These are phyloP conservation scores for Beverwykella pulmonaria DNA, from an alignment of 495 filamentous ascomycete genomes.

Conservation along the genomic window DNA sequence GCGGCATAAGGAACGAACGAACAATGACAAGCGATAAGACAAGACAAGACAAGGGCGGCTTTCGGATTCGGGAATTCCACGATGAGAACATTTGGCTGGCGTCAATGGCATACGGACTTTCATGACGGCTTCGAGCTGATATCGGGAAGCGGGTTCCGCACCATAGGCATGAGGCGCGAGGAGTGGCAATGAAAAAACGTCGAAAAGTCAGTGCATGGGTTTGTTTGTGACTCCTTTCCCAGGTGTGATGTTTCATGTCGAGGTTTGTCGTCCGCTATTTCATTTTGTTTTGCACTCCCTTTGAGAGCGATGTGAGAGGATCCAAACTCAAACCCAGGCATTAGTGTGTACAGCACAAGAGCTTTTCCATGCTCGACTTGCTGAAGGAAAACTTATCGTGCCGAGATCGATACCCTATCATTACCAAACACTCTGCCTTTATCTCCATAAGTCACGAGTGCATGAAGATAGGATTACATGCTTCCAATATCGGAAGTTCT, in stretches of 20 bases:
- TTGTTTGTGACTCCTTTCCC: not conserved
- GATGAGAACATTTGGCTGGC: constrained; percentile 43
- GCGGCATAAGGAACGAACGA: constrained; percentile 57
- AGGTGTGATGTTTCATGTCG: not conserved
- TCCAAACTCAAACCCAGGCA: constrained; percentile 61
- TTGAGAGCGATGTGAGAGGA: not conserved
- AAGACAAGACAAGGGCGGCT: constrained; percentile 22
- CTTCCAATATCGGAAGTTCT: not conserved
- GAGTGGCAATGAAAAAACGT: constrained; percentile 31
- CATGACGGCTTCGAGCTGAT: constrained; percentile 32
- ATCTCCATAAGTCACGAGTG: constrained; percentile 68
- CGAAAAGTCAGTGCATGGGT: constrained; percentile 18
- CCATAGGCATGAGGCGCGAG: constrained; percentile 32
- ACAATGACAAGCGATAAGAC: constrained; percentile 9
- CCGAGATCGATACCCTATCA: constrained; percentile 79
- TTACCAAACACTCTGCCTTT: constrained; percentile 87
- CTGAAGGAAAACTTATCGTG: constrained; percentile 96
- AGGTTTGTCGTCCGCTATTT: not conserved
- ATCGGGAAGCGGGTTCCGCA: constrained; percentile 27
- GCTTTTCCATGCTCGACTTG: constrained; percentile 71
- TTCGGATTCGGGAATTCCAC: constrained; percentile 28
- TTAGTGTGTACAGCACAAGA: constrained; percentile 99
- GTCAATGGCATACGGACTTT: constrained; percentile 39
- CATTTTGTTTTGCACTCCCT: not conserved
- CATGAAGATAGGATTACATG: constrained; percentile 87